Evolutionary conservation across 2,329 filamentous ascomycete species (phyloP).

Genomic region (Penicillium hesseltinei): DNA sequence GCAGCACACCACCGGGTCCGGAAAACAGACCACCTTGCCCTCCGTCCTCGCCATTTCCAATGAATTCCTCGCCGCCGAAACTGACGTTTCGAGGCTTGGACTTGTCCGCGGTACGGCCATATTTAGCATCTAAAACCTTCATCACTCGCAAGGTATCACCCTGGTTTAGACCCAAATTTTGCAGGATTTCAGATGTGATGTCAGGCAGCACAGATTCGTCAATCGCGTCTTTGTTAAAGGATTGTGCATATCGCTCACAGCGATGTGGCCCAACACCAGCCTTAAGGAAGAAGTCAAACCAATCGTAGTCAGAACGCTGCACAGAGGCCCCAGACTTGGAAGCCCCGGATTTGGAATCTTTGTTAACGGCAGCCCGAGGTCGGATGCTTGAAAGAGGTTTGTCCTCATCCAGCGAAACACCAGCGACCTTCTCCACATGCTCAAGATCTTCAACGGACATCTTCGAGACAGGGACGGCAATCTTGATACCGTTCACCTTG

Average conservation of each 20-base stretch:
- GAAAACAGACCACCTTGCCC: slow-evolving; percentile 75
- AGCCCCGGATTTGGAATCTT: slow-evolving; percentile 35
- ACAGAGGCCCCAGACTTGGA: slow-evolving; percentile 37
- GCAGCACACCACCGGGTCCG: slow-evolving; percentile 82
- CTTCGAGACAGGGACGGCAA: slow-evolving; percentile 89
- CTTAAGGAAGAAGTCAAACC: slow-evolving; percentile 97
- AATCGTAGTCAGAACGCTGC: slow-evolving; percentile 71
- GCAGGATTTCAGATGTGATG: slow-evolving; percentile 76
- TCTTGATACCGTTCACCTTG: slow-evolving; percentile 97
- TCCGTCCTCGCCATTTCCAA: slow-evolving; percentile 59
- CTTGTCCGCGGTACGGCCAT: slow-evolving; percentile 58
- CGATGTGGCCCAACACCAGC: slow-evolving; percentile 90
- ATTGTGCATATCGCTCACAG: slow-evolving; percentile 89
- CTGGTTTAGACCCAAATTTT: slow-evolving; percentile 89
- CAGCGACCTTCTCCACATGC: slow-evolving; percentile 86
- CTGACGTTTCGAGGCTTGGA: slow-evolving; percentile 57
- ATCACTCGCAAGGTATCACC: slow-evolving; percentile 96
- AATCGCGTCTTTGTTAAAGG: slow-evolving; percentile 90
- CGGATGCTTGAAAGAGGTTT: slow-evolving; percentile 84
- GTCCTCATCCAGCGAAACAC: slow-evolving; percentile 83
- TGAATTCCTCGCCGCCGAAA: slow-evolving; percentile 53
- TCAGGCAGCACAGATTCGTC: slow-evolving; percentile 89
- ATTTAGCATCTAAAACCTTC: slow-evolving; percentile 81
- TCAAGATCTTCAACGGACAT: slow-evolving; percentile 96
- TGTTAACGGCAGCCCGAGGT: slow-evolving; percentile 34